Base-by-base conservation (phyloP, 371 early-diverging fungal species). In the Gilbertella persicaria region DNA sequence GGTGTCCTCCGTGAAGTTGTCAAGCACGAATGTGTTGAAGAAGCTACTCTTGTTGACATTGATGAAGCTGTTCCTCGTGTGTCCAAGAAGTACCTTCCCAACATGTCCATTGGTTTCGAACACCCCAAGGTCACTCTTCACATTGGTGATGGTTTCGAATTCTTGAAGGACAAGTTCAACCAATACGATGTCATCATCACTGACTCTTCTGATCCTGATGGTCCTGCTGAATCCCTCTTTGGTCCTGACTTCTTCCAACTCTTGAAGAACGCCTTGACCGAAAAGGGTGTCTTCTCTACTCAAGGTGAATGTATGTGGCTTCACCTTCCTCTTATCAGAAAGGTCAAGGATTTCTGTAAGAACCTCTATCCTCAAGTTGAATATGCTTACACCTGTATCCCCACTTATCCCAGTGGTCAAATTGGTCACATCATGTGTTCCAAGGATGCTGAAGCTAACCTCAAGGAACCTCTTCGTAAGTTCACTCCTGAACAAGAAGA, bases 221-320 rank as follows among this genome's bases (percentile, higher is more conserved):
- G 93, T 41, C 98, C 98, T 38, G 98, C 98, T 43, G 97, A 92
- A 66, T 87, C 90, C 40, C 85, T 98, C 62, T 98, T 92, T 78
- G 88, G 90, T 69, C 83, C 87, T 58, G 83, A 85, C 44, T 98
- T 93, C 79, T 98, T 90, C 79, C 83, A 90, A 64, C 80, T 96
- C 55, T 86, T 97, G 89, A 82, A 90, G 78, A 84, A 85, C 33
- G 92, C 97, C n/a, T 79, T 98, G 71, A 88, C 88, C 45, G 84
- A 84, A 13, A 92, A 91, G 42, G 97, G 98, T 67, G 89, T 96
- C 58, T 87, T 97, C 65, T 88, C 90, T 69, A 92, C 95, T 26
- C 97, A 98, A 83, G 97, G 92, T 84, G 98, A 98, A 81, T 97
- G 97, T 85, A 89, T 90, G 81, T 98, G 98, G 97, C 90, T 98